Evolutionary conservation across 495 filamentous ascomycete species (phyloP).

Genomic region (Trichoderma reesei): DNA sequence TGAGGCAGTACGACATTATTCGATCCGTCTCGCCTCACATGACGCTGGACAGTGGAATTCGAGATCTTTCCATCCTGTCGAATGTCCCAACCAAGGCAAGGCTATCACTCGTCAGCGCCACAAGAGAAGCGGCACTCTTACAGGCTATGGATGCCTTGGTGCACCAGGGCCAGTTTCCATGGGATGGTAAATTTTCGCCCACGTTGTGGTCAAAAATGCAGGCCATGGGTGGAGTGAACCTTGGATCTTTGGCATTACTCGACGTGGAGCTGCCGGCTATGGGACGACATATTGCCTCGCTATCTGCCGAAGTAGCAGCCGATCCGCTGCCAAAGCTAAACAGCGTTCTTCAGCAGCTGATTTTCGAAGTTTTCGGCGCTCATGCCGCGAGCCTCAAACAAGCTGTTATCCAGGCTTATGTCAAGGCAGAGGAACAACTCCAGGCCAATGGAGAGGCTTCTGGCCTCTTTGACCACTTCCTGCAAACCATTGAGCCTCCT

Average conservation of each 20-base stretch:
- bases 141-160: conserved; percentile 36
- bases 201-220: conserved; percentile 48
- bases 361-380: conserved; percentile 36
- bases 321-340: conserved; percentile 28
- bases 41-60: conserved; percentile 13
- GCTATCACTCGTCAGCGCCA: conserved; percentile 34
- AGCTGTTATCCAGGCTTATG: neutral
- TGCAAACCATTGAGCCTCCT: neutral
- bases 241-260: conserved; percentile 54
- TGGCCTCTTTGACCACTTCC: neutral
- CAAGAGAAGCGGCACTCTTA: conserved; percentile 25
- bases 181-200: conserved; percentile 44
- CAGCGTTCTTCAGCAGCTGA: conserved; percentile 37
- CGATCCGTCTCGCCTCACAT: conserved; percentile 21
- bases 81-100: conserved; percentile 32
- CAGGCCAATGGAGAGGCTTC: conserved; percentile 7
- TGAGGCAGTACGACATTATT: conserved; percentile 53
- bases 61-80: conserved; percentile 35
- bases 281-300: conserved; percentile 40
- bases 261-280: conserved; percentile 56
- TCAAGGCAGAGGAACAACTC: neutral
- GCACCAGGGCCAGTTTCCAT: conserved; percentile 23
- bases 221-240: conserved; percentile 39
- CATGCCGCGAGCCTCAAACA: conserved; percentile 23
- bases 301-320: neutral